Conservation (phyloP, 2,329 filamentous ascomycete species). For the Colletotrichum lupini region DNA sequence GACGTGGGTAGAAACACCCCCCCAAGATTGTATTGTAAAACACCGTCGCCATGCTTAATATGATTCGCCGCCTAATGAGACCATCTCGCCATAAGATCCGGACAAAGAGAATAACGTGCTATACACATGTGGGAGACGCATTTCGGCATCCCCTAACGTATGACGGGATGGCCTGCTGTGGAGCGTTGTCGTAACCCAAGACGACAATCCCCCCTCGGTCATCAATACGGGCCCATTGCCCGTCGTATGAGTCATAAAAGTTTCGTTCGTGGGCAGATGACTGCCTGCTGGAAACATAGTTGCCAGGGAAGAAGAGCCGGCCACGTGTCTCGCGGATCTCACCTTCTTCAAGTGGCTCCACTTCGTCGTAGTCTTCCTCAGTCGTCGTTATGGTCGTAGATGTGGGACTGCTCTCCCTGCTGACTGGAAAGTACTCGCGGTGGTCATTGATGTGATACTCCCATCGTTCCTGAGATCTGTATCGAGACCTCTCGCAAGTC, state of each 20-base stretch:
- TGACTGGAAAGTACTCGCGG: conserved; percentile 23
- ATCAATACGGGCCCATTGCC: conserved; percentile 17
- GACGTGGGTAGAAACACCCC: not conserved
- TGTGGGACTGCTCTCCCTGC: conserved; percentile 25
- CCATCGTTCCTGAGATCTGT: conserved; percentile 28
- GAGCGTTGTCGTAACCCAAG: conserved; percentile 17
- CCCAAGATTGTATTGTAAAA: conserved; percentile 10
- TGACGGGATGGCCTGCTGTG: conserved; percentile 41
- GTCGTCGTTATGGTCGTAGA: conserved; percentile 19
- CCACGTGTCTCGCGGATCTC: conserved; percentile 32
- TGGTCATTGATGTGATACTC: conserved; percentile 34
- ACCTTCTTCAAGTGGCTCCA: conserved; percentile 26
- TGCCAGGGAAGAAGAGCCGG: conserved; percentile 8
- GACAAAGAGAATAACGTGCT: conserved; percentile 10
- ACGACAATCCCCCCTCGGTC: conserved; percentile 2
- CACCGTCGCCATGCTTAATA: conserved; percentile 33
- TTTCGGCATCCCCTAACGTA: conserved; percentile 43
- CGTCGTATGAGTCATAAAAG: conserved; percentile 28
- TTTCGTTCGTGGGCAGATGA: conserved; percentile 29
- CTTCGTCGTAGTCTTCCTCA: conserved; percentile 21
- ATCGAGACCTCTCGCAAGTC: conserved; percentile 10
- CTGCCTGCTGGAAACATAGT: conserved; percentile 14
- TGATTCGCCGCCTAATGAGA: conserved; percentile 1
- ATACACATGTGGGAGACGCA: conserved; percentile 21
- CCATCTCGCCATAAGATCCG: not conserved